phyloP scores from a whole-genome alignment of 192 early-diverging fungal genomes.

The Oehlia diaphana region DNA sequence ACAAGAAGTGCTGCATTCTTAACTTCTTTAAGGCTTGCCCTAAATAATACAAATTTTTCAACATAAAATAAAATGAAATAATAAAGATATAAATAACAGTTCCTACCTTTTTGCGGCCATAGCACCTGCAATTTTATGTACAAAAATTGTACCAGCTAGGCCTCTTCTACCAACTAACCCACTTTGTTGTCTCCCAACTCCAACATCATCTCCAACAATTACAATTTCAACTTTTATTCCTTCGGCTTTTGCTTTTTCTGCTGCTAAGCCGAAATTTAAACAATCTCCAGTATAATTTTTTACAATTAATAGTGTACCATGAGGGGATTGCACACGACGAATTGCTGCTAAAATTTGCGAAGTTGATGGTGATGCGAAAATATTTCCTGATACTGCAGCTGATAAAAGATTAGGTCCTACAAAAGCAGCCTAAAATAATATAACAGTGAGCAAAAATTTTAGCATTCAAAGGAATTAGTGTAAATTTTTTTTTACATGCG shows the following conservation, averaged over 20 bases:
- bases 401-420: constrained; percentile 74
- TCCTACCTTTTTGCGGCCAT: constrained; percentile 59
- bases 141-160: constrained; percentile 74
- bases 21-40: constrained; percentile 58
- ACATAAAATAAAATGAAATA: background rate
- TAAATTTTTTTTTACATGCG: constrained; percentile 46
- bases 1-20: constrained; percentile 55
- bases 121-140: constrained; percentile 83
- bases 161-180: constrained; percentile 76
- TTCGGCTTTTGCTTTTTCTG: constrained; percentile 75
- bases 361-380: constrained; percentile 85
- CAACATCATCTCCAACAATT: constrained; percentile 85
- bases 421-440: constrained; percentile 49
- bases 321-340: constrained; percentile 56
- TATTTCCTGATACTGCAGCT: constrained; percentile 78
- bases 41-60: constrained; percentile 11
- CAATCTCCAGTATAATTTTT: constrained; percentile 89
- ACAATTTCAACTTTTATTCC: constrained; percentile 67
- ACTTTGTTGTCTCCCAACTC: constrained; percentile 65
- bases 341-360: constrained; percentile 76
- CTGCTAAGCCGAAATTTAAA: constrained; percentile 79
- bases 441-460: too few species aligned
- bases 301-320: constrained; percentile 76
- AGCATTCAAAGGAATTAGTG: too few species aligned
- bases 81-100: background rate